Evolutionary conservation across 129 eudicot genomes (phyloP), one percentile per base, ranked within the genome.

Genomic region (Flaveria robusta): DNA sequence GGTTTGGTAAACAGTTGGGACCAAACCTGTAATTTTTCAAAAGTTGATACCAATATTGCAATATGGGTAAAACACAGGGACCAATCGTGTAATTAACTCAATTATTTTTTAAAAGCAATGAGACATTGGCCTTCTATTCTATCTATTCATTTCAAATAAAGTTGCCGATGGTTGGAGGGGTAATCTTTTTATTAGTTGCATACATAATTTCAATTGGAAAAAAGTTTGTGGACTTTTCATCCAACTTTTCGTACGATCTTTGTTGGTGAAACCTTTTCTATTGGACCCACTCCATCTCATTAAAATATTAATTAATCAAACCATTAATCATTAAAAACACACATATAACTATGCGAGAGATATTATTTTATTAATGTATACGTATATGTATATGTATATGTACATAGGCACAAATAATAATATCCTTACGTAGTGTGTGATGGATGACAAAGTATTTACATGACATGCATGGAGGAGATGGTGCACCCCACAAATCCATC

Each of bases 401-500:
- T 63, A 59, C 20, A 62, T 62, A 63, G 19, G 20, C 43, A 15
- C 20, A 12, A 31, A 62, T 74, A 42, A 42, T 42, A 42, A 24
- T 29, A 2, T 27, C 37, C 37, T 31, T 31, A 31, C 50, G n/a
- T 64, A 34, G 6, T 15, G 6, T 15, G 51, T 76, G 26, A 39
- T 66, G 43, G 76, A 71, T 70, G 81, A 77, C 49, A 55, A 31
- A 14, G 18, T 46, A 29, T 29, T 65, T 45, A 27, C 46, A 63
- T 47, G 71, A 49, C 60, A 78, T 78, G 76, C 76, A 78, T 78
- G 71, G 66, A 16, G 42, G 66, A 55, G 50, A 14, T 52, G 66
- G 43, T 60, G 73, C 72, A 80, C 79, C 67, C 79, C 79, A 68
- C 79, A 80, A 80, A 80, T 73, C 79, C 83, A 74, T 80, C 84